A percentile compares a stretch with the other conserved stretches of the same genome.
These are phyloP conservation scores for Emmonsiellopsis sp. DNA, from an alignment of 2,329 filamentous ascomycete species.

Conservation along the genomic window DNA sequence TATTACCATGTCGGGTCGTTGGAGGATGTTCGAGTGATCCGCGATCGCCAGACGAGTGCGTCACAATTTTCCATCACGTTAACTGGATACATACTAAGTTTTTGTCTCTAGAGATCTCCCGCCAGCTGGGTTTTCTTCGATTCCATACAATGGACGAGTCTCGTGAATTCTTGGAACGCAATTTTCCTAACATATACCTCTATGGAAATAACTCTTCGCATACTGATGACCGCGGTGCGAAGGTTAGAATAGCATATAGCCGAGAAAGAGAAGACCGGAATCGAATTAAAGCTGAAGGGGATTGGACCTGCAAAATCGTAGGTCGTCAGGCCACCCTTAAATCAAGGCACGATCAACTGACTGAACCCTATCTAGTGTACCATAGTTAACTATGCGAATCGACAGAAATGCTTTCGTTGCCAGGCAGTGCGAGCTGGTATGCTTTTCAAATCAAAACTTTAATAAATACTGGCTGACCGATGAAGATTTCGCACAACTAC, in stretches of 20 bases:
- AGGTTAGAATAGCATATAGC: conserved; percentile 44
- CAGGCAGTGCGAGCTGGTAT: conserved; percentile 45
- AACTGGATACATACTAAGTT: conserved; percentile 12
- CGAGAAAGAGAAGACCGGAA: conserved; percentile 44
- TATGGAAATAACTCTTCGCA: conserved; percentile 32
- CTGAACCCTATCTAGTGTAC: conserved; percentile 35
- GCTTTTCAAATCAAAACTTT: conserved; percentile 11
- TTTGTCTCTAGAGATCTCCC: conserved; percentile 38
- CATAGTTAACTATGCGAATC: conserved; percentile 47
- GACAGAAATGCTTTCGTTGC: conserved; percentile 50
- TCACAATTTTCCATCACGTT: conserved; percentile 1
- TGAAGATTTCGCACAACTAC: conserved; percentile 3
- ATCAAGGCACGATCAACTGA: background rate
- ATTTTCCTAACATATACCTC: conserved; percentile 42
- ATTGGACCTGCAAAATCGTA: conserved; percentile 49
- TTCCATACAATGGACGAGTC: conserved; percentile 42
- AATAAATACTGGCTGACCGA: conserved; percentile 7
- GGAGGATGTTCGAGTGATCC: conserved; percentile 49
- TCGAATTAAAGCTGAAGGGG: conserved; percentile 39
- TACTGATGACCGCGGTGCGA: conserved; percentile 32
- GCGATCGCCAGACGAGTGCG: conserved; percentile 48
- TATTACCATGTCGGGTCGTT: conserved; percentile 43
- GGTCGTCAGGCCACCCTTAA: conserved; percentile 5
- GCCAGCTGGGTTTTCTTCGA: conserved; percentile 48
- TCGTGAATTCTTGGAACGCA: conserved; percentile 43